A percentile compares a stretch with the other conserved stretches of the same genome.
phyloP scores from a whole-genome alignment of 2,329 filamentous ascomycete species.

The Tolypocladium inflatum region DNA sequence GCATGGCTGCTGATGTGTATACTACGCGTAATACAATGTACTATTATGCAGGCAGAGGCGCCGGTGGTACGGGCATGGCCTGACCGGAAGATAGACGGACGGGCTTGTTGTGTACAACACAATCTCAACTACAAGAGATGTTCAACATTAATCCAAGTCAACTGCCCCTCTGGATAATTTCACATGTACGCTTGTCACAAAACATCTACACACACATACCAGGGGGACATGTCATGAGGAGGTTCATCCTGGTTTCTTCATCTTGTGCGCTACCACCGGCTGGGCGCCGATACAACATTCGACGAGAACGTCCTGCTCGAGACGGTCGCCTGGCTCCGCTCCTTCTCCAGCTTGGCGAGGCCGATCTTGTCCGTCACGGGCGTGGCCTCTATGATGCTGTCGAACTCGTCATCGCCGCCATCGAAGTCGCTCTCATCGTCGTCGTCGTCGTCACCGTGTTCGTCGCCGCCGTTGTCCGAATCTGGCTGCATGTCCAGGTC shows the following conservation, averaged over 20 bases:
- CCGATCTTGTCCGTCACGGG: conserved; percentile 82
- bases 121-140: background rate
- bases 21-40: background rate
- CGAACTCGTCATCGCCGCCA: conserved; percentile 70
- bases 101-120: background rate
- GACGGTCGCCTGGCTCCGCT: conserved; percentile 36
- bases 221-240: no score
- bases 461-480: conserved; percentile 49
- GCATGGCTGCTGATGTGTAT: background rate
- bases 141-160: background rate
- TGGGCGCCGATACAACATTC: conserved; percentile 37
- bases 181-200: background rate
- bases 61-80: background rate
- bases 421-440: conserved; percentile 46
- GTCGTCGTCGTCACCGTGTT: conserved; percentile 50
- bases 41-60: background rate
- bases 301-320: conserved; percentile 44
- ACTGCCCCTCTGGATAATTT: background rate
- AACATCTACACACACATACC: background rate
- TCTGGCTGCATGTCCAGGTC: conserved; percentile 52
- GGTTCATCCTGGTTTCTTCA: background rate
- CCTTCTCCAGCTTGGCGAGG: conserved; percentile 45
- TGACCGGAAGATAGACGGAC: background rate
- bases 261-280: conserved; percentile 27
- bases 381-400: conserved; percentile 86